These are phyloP conservation scores for Saccharomycopsis javanensis DNA, from an alignment of 805 yeast genomes.

Conservation along the genomic window DNA sequence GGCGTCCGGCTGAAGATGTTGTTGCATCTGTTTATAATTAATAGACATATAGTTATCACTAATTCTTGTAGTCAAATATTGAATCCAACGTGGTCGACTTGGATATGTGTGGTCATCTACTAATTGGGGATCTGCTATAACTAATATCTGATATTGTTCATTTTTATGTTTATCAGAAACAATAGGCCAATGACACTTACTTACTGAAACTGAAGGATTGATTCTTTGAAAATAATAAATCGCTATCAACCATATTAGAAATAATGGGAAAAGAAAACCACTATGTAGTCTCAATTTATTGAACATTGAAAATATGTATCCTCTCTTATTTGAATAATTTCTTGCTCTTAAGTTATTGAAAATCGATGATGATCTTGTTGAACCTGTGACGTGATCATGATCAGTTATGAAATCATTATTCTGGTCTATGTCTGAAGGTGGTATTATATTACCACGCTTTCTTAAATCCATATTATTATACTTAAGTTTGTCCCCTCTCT, in stretches of 20 bases:
- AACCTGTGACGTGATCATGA: too few species aligned
- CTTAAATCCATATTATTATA: background rate
- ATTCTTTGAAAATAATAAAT: constrained; percentile 47
- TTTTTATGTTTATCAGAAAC: background rate
- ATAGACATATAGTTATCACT: constrained; percentile 74
- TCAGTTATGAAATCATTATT: background rate
- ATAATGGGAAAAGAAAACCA: constrained; percentile 18
- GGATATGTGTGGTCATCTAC: constrained; percentile 87
- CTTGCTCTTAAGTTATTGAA: background rate
- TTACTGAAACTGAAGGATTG: constrained; percentile 36
- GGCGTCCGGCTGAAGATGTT: constrained; percentile 58
- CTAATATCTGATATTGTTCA: constrained; percentile 30
- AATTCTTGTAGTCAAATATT: constrained; percentile 47
- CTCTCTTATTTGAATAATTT: too few species aligned
- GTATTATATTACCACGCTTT: background rate
- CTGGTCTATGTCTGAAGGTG: background rate
- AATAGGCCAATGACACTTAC: constrained; percentile 30
- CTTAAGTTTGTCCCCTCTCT: background rate
- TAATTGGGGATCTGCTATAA: constrained; percentile 91
- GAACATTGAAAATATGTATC: background rate
- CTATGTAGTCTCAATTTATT: constrained; percentile 14
- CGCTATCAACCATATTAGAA: constrained; percentile 34
- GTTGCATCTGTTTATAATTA: constrained; percentile 55
- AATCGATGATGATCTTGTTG: background rate
- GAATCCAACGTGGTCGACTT: constrained; percentile 41